Base-by-base conservation (phyloP, 495 filamentous ascomycete species). In the Melanomma pulvis-pyrius region DNA sequence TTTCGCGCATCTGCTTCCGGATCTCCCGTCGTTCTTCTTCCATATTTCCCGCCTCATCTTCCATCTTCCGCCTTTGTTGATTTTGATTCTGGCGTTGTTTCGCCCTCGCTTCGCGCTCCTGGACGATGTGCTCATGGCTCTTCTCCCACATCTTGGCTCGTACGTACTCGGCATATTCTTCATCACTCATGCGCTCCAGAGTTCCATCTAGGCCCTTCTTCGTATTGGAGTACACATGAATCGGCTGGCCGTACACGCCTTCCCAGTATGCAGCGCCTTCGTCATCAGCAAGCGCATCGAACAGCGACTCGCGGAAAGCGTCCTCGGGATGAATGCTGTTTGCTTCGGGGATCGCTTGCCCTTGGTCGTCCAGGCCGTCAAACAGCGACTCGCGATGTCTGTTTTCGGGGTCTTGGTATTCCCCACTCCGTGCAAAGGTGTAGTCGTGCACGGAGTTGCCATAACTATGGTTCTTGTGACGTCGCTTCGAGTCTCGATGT, bases 221-320 rank as follows among this genome's bases (percentile, higher is more conserved):
- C 1, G 77, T 71, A 0, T 81, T 79, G 1, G 83, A 73, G 66
- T 89, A 92, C 3, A 74, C 82, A 70, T 91, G 88, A 56, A 98
- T 90, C 0, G 93, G 93, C 73, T 98, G 92, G 15, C 93, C 92
- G 77, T 97, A 98, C 53, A 98, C 92, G 34, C 86, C 83, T 74
- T 96, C 89, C 94, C 94, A 98, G 79, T 91, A 98, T 34, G 85
- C 85, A 46, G 94, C 94, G 39, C 94, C 94, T 79, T 98, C 94
- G 77, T 98, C 94, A 77, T 98, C 94, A 41, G 92, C 96, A 75
- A 98, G 87, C n/a, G 94, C 94, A 76, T 98, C 94, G 81, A 98
- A 97, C 51, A 98, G 87, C n/a, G 91, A 94, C 79, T 96, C 91
- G 26, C 91, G 88, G 77, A 98, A 98, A 17, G 93, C 92, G 11